These are phyloP conservation scores for Aspergillus affinis DNA, from an alignment of 495 filamentous ascomycete species.

Conservation along the genomic window DNA sequence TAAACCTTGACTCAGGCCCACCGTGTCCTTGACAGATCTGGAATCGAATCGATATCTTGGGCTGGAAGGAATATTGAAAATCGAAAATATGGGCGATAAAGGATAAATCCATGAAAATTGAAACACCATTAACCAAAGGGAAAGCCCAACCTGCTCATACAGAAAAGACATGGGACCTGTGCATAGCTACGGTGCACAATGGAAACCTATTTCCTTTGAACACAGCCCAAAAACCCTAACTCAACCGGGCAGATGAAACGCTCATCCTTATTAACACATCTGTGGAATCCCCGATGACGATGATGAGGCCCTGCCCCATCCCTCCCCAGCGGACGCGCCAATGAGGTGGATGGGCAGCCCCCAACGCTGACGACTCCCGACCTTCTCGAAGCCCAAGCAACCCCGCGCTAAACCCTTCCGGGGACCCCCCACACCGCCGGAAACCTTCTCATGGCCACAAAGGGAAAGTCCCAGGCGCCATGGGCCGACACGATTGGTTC, in stretches of 20 bases:
- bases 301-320: conserved; percentile 13
- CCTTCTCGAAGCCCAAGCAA: conserved; percentile 25
- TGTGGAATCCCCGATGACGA: conserved; percentile 16
- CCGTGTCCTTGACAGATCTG: conserved; percentile 23
- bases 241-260: conserved; percentile 6
- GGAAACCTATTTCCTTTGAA: no score
- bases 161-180: no score
- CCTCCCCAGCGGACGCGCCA: conserved; percentile 2
- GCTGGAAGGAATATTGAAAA: no score
- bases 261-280: conserved; percentile 19
- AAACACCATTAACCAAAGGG: background rate
- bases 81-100: no score
- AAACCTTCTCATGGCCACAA: conserved; percentile 9
- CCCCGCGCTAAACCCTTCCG: conserved; percentile 11
- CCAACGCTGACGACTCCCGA: conserved; percentile 22
- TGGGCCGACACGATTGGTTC: conserved; percentile 3
- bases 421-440: conserved; percentile 7
- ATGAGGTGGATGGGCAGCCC: background rate
- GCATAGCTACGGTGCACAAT: no score
- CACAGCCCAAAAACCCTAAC: background rate
- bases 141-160: no score
- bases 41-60: background rate
- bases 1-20: conserved; percentile 43
- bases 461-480: conserved; percentile 14
- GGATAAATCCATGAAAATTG: conserved; percentile 2